Base-by-base conservation (phyloP, 2,329 filamentous ascomycete species). In the Xylariales sp. region DNA sequence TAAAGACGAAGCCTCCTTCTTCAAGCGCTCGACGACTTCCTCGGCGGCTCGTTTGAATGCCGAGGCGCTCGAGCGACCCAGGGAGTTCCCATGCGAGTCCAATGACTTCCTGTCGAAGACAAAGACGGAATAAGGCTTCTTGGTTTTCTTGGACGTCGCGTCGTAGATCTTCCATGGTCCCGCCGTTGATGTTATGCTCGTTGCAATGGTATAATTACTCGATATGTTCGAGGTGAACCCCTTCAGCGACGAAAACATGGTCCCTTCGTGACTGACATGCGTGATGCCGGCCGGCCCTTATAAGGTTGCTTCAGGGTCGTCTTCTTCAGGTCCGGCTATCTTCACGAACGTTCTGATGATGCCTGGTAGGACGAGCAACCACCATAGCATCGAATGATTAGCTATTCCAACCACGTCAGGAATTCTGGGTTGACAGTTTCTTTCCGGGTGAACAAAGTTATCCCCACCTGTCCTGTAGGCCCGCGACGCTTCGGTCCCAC, bases 151-250 rank as follows among this genome's bases (percentile, higher is more conserved):
- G 69, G 94, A 94, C 72, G 95, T 97, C 45, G 87, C 90, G 68
- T 96, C 90, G 74, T 91, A 91, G 57, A 98, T 93, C 70, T 89
- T 95, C 93, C 93, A 98, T 44, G 90, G 88, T 14, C 93, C 93
- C 12, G 90, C 87, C 39, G 80, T 80, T 38, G 88, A 86, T n/a
- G 80, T 84, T 9, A 86, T 78, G 45, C 79, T 80, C 19, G 82
- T 74, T 16, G 88, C 84, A 51, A 97, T 74, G 52, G 85, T 80
- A 66, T 98, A 98, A 68, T 95, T 94, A 59, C 85, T 82, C 45
- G 82, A 83, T 68, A 98, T 97, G 67, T 96, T 95, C 46, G 78
- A 91, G 50, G 83, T 84, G 63, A 97, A 91, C 5, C 18, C 94
- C 68, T 97, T 97, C 61, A 97, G 77, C 51, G 84, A 90, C 59